Base-by-base conservation (phyloP, 495 filamentous ascomycete species). In the Tuber microsphaerosporum region DNA sequence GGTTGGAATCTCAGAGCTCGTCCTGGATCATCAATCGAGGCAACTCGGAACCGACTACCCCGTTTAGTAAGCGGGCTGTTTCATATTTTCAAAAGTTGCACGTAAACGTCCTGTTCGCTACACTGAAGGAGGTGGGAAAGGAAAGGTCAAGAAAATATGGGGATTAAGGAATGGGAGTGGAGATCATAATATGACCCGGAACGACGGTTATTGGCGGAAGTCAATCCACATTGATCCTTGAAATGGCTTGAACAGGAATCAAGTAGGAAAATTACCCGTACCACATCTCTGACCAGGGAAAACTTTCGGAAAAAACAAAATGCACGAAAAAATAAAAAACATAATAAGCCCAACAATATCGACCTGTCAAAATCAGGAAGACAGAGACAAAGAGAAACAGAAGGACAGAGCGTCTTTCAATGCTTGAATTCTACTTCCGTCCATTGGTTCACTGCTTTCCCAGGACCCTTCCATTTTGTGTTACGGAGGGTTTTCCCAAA, bases 51-150 rank as follows among this genome's bases (percentile, higher is more conserved):
- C 77, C 31, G 61, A 75, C 42, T 79, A 61, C 77, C 72, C 42
- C 74, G 75, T 79, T 71, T 46, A 79, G 77, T 79, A 26, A 17
- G 76, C 69, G 74, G 44, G 72, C 56, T 75, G 77, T 79, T 79
- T 79, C 77, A 79, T 79, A 61, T 75, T 79, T 79, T 75, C 76
- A 16, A 79, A 71, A 77, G 76, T 75, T 73, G 73, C 65, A 73
- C 73, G 61, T 75, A 79, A 65, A 79, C 73, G 73, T 79, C 77
- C n/a, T 75, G 44, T 70, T 79, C 71, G 71, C 75, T 74, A 56
- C 48, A 65, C 72, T 74, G 70, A 42, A 61, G 69, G 76, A 71
- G 75, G 51, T 61, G 51, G 26, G 56, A 65, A 17, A 17, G 56
- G 14, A 26, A n/a, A 31, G 56, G 74, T 74, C 75, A 77, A 74